Percentiles rank a stretch among this genome's conserved stretches.
These are phyloP conservation scores for Dryas alaskensis DNA, from an alignment of 306 rosid genomes.

Conservation along the genomic window DNA sequence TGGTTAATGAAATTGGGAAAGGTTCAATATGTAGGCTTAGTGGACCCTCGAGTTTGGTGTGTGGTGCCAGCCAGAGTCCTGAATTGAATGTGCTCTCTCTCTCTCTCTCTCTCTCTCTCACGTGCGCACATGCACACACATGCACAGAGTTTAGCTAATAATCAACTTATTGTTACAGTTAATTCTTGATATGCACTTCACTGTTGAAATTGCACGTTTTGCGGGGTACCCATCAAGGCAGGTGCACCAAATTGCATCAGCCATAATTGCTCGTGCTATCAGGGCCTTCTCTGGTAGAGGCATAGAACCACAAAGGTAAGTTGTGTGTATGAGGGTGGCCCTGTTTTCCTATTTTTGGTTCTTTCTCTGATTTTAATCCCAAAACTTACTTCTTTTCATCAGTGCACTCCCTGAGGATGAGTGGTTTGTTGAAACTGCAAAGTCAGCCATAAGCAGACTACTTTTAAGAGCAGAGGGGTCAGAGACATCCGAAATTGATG, in stretches of 20 bases:
- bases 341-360: background rate
- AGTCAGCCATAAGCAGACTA: conserved; percentile 72
- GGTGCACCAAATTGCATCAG: conserved; percentile 86
- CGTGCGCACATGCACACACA: no score
- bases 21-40: background rate
- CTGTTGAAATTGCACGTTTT: conserved; percentile 89
- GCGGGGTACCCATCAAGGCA: conserved; percentile 91
- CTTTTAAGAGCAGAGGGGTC: conserved; percentile 73
- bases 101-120: background rate
- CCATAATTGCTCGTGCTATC: conserved; percentile 87
- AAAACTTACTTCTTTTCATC: conserved; percentile 24
- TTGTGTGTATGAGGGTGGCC: background rate
- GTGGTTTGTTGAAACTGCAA: conserved; percentile 93
- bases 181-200: conserved; percentile 97
- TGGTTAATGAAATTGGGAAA: background rate
- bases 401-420: conserved; percentile 95
- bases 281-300: conserved; percentile 86
- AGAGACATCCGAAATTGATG: conserved; percentile 69
- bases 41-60: background rate
- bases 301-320: conserved; percentile 74
- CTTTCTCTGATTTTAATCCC: background rate
- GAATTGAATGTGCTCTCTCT: background rate
- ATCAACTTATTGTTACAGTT: conserved; percentile 50
- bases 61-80: background rate
- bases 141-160: background rate